These are phyloP conservation scores for Lithospermum erythrorhizon DNA, from an alignment of 257 asterid species.

Conservation along the genomic window DNA sequence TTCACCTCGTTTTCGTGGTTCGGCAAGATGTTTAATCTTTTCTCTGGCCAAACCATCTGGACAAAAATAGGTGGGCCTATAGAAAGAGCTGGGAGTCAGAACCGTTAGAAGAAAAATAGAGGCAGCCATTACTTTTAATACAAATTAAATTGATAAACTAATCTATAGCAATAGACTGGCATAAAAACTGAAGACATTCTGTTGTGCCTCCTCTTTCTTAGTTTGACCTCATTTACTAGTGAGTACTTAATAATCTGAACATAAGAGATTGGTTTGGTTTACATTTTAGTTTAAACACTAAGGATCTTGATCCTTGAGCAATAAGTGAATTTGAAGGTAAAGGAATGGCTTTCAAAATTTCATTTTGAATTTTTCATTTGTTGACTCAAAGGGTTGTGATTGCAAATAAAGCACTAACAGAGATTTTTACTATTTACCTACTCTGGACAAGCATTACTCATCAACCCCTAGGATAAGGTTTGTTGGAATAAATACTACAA, in stretches of 20 bases:
- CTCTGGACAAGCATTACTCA: no score
- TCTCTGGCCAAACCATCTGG: conserved; percentile 81
- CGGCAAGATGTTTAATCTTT: conserved; percentile 58
- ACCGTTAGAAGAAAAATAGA: neutral
- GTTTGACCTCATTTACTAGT: neutral
- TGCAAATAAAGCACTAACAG: no score
- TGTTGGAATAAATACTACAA: no score
- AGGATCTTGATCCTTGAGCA: no score
- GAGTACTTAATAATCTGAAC: neutral
- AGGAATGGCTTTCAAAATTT: no score
- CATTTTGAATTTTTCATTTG: no score
- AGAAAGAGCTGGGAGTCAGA: neutral
- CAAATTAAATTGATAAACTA: no score
- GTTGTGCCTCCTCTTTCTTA: neutral
- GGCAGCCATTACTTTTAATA: neutral
- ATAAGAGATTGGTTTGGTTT: neutral
- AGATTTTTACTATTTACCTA: no score
- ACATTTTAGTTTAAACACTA: no score
- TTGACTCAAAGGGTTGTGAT: no score
- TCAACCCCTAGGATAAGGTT: no score
- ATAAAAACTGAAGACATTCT: neutral
- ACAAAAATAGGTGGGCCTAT: neutral
- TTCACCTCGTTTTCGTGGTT: conserved; percentile 70
- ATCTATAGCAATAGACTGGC: neutral
- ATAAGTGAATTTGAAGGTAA: no score